Percentiles rank a stretch among this genome's conserved stretches.
Evolutionary conservation across 257 asterid species (phyloP).

Genomic region (Solanum gandarillasii): DNA sequence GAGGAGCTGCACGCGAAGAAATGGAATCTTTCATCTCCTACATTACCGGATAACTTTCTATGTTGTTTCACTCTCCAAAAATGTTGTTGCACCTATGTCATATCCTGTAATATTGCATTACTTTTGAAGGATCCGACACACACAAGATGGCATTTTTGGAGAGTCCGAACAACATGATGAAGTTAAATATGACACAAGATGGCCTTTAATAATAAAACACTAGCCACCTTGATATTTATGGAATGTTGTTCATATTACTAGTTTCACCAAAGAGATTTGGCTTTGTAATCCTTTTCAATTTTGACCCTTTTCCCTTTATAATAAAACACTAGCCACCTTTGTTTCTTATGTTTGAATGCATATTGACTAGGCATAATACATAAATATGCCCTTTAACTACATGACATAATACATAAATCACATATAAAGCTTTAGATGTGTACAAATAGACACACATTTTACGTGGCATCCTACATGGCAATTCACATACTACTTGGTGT

Average conservation of each 20-base stretch:
- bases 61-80: neutral
- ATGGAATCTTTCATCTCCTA: neutral
- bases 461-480: too few species aligned
- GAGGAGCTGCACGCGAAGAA: neutral
- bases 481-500: too few species aligned
- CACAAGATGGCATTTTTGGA: neutral
- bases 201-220: neutral
- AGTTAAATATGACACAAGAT: neutral
- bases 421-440: too few species aligned
- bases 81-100: neutral
- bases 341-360: neutral
- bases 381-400: neutral
- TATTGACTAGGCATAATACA: neutral
- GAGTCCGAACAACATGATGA: neutral
- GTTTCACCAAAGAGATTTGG: neutral
- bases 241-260: neutral
- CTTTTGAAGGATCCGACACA: neutral
- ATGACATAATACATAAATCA: too few species aligned
- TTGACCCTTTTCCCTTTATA: neutral
- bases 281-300: neutral
- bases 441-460: too few species aligned
- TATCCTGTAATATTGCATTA: neutral
- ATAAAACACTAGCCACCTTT: neutral
- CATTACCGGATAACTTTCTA: neutral
- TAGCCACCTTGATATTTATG: neutral